Conservation (phyloP, 2,329 filamentous ascomycete genomes). For the Cyclaneusma minus region DNA sequence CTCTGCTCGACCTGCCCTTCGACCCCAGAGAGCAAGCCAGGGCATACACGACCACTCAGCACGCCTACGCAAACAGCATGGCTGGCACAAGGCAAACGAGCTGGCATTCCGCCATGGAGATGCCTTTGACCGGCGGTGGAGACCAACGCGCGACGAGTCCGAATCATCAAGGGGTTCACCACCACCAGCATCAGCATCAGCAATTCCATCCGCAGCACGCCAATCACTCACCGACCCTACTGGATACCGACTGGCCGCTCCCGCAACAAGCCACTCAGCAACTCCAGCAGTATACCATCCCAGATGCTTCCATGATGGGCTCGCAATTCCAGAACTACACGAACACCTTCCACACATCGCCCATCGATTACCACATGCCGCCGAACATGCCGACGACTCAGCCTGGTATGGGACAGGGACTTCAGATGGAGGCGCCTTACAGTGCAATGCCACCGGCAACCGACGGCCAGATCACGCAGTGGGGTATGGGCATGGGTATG, state of each 20-base stretch:
- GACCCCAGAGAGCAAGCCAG: constrained; percentile 39
- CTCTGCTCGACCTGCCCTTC: constrained; percentile 44
- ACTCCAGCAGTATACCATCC: constrained; percentile 17
- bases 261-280: constrained; percentile 17
- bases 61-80: no score
- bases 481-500: constrained; percentile 44
- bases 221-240: constrained; percentile 28
- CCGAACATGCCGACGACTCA: constrained; percentile 40
- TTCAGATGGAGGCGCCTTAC: constrained; percentile 50
- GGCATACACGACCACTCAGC: constrained; percentile 32
- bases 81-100: constrained; percentile 18
- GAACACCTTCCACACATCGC: constrained; percentile 16
- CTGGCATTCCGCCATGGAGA: constrained; percentile 19
- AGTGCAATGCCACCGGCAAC: constrained; percentile 41
- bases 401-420: constrained; percentile 40
- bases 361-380: constrained; percentile 23
- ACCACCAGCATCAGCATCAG: constrained; percentile 24
- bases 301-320: constrained; percentile 17
- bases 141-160: constrained; percentile 17
- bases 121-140: constrained; percentile 16
- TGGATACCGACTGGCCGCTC: constrained; percentile 49
- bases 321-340: constrained; percentile 16
- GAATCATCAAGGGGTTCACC: constrained; percentile 28
- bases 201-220: constrained; percentile 25
- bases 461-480: constrained; percentile 38